phyloP scores from a whole-genome alignment of 192 early-diverging fungal species.

The Gamsiella multidivaricata region DNA sequence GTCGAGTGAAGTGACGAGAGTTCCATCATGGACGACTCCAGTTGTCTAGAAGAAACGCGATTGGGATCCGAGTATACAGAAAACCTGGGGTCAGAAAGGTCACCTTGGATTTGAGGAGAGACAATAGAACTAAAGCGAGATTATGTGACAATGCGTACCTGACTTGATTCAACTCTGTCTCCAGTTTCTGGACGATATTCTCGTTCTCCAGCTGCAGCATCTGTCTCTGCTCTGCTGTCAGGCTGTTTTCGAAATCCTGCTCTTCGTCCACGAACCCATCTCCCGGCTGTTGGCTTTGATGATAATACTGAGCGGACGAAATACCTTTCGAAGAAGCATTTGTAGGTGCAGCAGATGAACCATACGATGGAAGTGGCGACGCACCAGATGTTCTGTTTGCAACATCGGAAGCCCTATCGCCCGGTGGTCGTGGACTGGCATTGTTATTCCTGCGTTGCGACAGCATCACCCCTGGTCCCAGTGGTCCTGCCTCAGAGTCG shows the following conservation, averaged over 20 bases:
- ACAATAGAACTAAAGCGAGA: too few species aligned
- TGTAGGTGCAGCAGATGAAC: not conserved
- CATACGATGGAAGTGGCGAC: slow-evolving; percentile 9
- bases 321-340: slow-evolving; percentile 6
- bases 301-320: slow-evolving; percentile 44
- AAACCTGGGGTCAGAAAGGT: not conserved
- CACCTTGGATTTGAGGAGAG: not conserved
- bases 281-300: slow-evolving; percentile 6
- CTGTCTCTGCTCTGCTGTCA: slow-evolving; percentile 66
- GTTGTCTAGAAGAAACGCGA: slow-evolving; percentile 47
- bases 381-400: slow-evolving; percentile 4
- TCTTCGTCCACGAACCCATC: slow-evolving; percentile 33
- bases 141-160: slow-evolving; percentile 45
- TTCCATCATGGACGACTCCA: slow-evolving; percentile 76
- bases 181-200: slow-evolving; percentile 75
- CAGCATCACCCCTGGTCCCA: not conserved
- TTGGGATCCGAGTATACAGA: not conserved
- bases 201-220: slow-evolving; percentile 77
- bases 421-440: too few species aligned
- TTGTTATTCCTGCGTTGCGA: slow-evolving; percentile 9
- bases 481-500: not conserved
- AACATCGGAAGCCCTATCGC: too few species aligned
- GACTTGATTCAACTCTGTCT: slow-evolving; percentile 75
- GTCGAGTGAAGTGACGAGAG: slow-evolving; percentile 78
- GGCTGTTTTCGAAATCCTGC: slow-evolving; percentile 60